phyloP scores from a whole-genome alignment of 768 basidiomycete genomes.

The Candolleomyces eurysporus region DNA sequence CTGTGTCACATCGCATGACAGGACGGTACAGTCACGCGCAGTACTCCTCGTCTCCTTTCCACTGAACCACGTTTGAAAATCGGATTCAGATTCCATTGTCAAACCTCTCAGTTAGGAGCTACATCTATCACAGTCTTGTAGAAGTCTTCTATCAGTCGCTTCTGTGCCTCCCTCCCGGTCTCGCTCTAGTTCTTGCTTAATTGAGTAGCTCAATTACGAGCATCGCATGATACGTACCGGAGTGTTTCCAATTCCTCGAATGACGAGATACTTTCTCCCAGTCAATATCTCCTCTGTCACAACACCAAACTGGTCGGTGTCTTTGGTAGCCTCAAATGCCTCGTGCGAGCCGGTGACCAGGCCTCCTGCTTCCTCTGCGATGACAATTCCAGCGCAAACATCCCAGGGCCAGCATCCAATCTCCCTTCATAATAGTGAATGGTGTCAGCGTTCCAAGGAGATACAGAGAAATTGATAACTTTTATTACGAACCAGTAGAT shows the following conservation, averaged over 20 bases:
- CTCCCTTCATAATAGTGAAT: constrained; percentile 51
- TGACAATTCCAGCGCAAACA: constrained; percentile 88
- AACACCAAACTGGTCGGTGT: constrained; percentile 48
- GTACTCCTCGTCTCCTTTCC: no score
- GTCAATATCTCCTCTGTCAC: constrained; percentile 69
- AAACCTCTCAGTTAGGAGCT: constrained; percentile 42
- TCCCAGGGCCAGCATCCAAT: constrained; percentile 87
- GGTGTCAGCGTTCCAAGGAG: not conserved
- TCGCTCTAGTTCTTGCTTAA: constrained; percentile 42
- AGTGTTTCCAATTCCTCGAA: constrained; percentile 66
- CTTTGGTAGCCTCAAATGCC: constrained; percentile 36
- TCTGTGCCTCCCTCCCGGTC: constrained; percentile 67
- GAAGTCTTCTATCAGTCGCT: constrained; percentile 80
- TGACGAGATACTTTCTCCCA: constrained; percentile 79
- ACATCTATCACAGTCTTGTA: constrained; percentile 79
- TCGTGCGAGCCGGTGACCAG: constrained; percentile 70
- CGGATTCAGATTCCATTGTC: not conserved
- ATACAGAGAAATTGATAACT: not conserved
- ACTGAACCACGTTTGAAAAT: no score
- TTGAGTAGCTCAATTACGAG: not conserved
- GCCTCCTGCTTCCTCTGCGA: constrained; percentile 87
- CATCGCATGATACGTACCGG: constrained; percentile 33
- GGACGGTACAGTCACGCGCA: no score
- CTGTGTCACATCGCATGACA: no score
- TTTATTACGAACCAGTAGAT: constrained; percentile 68